Evolutionary conservation across 495 filamentous ascomycete species (phyloP).

Genomic region (Aspergillus olivimuriae): DNA sequence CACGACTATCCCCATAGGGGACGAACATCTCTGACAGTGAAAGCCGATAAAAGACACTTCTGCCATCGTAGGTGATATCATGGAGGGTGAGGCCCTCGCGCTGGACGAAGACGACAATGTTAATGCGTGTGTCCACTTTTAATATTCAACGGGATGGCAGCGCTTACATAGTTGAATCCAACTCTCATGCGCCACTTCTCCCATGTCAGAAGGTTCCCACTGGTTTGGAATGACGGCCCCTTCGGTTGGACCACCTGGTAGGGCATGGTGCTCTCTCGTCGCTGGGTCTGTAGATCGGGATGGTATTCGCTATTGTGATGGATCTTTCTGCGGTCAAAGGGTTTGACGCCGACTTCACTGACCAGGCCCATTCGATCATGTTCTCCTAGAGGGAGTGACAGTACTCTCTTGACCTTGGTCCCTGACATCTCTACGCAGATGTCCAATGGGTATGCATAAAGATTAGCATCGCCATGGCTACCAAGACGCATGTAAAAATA

Average conservation of each 20-base stretch:
- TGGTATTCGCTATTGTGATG: constrained; percentile 61
- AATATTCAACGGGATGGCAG: not conserved
- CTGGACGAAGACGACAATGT: not conserved
- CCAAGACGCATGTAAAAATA: constrained; percentile 26
- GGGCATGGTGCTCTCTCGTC: constrained; percentile 62
- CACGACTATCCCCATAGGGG: constrained; percentile 46
- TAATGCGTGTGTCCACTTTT: not conserved
- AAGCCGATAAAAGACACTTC: constrained; percentile 55
- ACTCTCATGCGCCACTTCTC: constrained; percentile 64
- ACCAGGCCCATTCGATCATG: constrained; percentile 18
- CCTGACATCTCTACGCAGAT: constrained; percentile 58
- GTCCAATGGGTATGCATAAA: constrained; percentile 73
- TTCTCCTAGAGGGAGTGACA: constrained; percentile 28
- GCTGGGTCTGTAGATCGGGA: constrained; percentile 40
- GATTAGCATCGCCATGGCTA: constrained; percentile 42
- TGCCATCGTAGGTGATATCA: constrained; percentile 53
- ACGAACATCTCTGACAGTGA: constrained; percentile 59
- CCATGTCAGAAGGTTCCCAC: constrained; percentile 46
- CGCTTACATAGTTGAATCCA: constrained; percentile 46
- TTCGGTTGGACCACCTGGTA: constrained; percentile 71
- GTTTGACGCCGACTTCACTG: not conserved
- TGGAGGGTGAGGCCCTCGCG: constrained; percentile 40
- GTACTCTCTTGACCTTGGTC: constrained; percentile 48
- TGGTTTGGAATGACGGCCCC: constrained; percentile 58
- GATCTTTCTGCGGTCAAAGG: constrained; percentile 27